phyloP scores from a whole-genome alignment of 805 yeast species.

The Scheffersomyces lignosus region DNA sequence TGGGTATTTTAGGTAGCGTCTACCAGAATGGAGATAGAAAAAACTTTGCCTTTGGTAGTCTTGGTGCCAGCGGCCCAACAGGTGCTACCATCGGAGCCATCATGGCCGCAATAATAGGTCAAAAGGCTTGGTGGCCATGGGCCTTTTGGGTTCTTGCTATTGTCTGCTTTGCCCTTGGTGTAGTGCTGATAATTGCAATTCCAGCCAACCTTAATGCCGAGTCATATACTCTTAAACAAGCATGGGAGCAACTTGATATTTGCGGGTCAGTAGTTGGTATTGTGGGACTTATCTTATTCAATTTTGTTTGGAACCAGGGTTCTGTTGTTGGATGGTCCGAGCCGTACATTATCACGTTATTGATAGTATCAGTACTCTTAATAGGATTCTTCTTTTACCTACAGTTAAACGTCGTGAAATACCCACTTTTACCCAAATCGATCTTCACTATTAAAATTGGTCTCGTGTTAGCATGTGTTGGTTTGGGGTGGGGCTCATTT shows the following conservation, averaged over 20 bases:
- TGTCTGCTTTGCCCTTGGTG: slow-evolving; percentile 29
- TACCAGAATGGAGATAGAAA: slow-evolving; percentile 47
- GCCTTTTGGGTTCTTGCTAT: slow-evolving; percentile 51
- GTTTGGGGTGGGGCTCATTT: slow-evolving; percentile 76
- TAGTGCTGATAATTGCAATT: slow-evolving; percentile 34
- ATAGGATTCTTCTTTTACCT: slow-evolving; percentile 43
- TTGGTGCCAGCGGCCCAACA: slow-evolving; percentile 63
- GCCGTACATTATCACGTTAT: slow-evolving; percentile 57
- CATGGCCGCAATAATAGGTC: slow-evolving; percentile 50
- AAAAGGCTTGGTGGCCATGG: slow-evolving; percentile 61
- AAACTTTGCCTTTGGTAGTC: slow-evolving; percentile 51
- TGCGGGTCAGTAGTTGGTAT: slow-evolving; percentile 59
- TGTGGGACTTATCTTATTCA: slow-evolving; percentile 59
- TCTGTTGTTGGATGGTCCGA: slow-evolving; percentile 68
- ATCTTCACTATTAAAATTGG: slow-evolving; percentile 47
- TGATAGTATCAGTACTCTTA: slow-evolving; percentile 50
- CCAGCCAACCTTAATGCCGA: slow-evolving; percentile 24
- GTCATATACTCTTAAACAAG: slow-evolving; percentile 11
- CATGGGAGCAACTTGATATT: slow-evolving; percentile 15
- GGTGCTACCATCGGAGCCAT: slow-evolving; percentile 60
- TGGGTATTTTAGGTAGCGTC: slow-evolving; percentile 53
- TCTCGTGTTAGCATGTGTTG: slow-evolving; percentile 49
- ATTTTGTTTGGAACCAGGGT: slow-evolving; percentile 75
- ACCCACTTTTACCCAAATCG: slow-evolving; percentile 57
- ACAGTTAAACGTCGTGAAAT: slow-evolving; percentile 45